Evolutionary conservation across 2,329 filamentous ascomycete species (phyloP), one percentile per base, ranked within the genome.

Genomic region (Hymenoscyphus salicellus): DNA sequence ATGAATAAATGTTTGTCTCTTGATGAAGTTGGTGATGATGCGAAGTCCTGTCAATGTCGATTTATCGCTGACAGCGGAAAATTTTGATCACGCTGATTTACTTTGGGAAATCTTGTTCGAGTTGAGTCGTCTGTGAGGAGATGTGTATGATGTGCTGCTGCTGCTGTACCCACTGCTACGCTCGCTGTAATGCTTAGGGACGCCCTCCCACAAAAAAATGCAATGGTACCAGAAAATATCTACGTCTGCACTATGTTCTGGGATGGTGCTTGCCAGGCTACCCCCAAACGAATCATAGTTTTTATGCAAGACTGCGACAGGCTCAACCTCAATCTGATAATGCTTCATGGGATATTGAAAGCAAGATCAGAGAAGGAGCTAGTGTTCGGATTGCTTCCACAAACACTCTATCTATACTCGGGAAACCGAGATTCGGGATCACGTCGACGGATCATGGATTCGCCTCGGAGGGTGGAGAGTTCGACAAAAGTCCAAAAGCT

Each of bases 401-500:
- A 43, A 62, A 68, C 64, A 68, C 46, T 66, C 61, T 66, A 66
- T 59, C 62, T 57, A 63, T 38, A 58, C 66, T 64, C 66, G 62
- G 60, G 62, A 65, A 65, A 69, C 60, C 55, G 67, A 61, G 60
- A 61, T 67, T 66, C 63, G 67, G 58, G 62, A 71, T 66, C 62
- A 72, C 61, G 63, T 69, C 71, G 72, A 66, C 60, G 68, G 64
- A 68, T 69, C 59, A 71, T 69, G 65, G 63, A 68, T 69, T 71
- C 68, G 71, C 61, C 61, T 65, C 65, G 63, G 66, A 68, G 64
- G 84, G 81, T 84, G 87, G 55, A 56, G 33, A 89, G 84, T 86
- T 87, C 86, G 84, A 85, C 83, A 81, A 84, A 88, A 90, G 84
- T 87, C 87, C 86, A 84, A 84, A 84, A 87, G 83, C 80, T 33